phyloP scores from a whole-genome alignment of 108 stramenopile genomes.

The Ochromonas danica region DNA sequence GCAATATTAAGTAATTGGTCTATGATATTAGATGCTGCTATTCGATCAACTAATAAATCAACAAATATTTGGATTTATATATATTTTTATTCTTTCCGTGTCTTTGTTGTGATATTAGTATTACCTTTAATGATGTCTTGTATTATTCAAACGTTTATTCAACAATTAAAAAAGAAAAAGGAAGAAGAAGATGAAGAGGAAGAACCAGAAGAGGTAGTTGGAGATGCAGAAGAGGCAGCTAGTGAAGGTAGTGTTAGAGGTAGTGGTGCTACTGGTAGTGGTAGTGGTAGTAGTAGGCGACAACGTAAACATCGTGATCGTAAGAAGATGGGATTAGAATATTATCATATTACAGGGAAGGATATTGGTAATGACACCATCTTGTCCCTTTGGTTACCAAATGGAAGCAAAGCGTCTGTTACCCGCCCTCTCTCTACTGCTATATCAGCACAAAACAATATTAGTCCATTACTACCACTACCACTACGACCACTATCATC shows the following conservation, averaged over 20 bases:
- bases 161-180: background rate
- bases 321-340: too few relatives aligned
- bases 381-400: too few relatives aligned
- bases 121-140: conserved; percentile 4
- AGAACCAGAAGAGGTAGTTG: background rate
- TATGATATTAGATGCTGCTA: conserved; percentile 6
- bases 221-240: background rate
- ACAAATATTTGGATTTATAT: background rate
- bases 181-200: background rate
- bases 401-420: too few relatives aligned
- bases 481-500: too few relatives aligned
- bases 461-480: too few relatives aligned
- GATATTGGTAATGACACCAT: too few relatives aligned
- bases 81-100: background rate
- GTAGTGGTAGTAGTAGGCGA: background rate
- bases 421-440: too few relatives aligned
- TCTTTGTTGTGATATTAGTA: background rate
- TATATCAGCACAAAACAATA: too few relatives aligned
- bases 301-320: too few relatives aligned
- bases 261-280: background rate
- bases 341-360: too few relatives aligned
- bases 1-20: conserved; percentile 3
- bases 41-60: background rate
- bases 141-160: conserved; percentile 32
- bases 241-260: background rate